phyloP scores from a whole-genome alignment of 2,329 filamentous ascomycete species.

The Pseudogymnoascus sp. region DNA sequence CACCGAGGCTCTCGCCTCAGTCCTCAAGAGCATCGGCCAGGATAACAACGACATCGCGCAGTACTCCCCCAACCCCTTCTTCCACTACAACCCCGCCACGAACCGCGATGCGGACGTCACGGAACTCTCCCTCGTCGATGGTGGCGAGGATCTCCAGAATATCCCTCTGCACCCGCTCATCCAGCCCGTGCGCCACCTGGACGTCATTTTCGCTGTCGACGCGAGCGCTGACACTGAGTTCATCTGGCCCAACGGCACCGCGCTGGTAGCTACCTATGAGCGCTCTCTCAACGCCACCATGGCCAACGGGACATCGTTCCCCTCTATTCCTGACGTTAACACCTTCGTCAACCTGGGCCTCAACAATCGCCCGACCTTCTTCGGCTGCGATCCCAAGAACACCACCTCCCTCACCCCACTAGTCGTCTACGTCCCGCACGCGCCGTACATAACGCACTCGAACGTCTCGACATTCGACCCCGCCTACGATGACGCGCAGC shows the following conservation, averaged over 20 bases:
- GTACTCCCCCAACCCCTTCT: slow-evolving; percentile 73
- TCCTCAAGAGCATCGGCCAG: slow-evolving; percentile 51
- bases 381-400: slow-evolving; percentile 67
- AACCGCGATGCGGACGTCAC: slow-evolving; percentile 50
- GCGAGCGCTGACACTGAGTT: slow-evolving; percentile 64
- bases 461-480: slow-evolving; percentile 76
- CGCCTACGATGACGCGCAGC: slow-evolving; percentile 56
- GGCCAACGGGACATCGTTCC: slow-evolving; percentile 65
- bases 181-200: slow-evolving; percentile 63
- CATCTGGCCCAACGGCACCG: slow-evolving; percentile 72
- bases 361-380: slow-evolving; percentile 71
- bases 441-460: slow-evolving; percentile 68
- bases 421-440: slow-evolving; percentile 82
- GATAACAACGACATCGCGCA: slow-evolving; percentile 67
- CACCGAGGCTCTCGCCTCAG: slow-evolving; percentile 41
- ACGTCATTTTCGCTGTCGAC: slow-evolving; percentile 77
- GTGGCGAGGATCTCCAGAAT: slow-evolving; percentile 72
- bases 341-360: slow-evolving; percentile 73
- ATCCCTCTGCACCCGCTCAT: slow-evolving; percentile 73
- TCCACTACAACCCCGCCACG: slow-evolving; percentile 51
- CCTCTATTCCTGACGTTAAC: slow-evolving; percentile 64
- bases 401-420: slow-evolving; percentile 54
- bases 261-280: slow-evolving; percentile 67
- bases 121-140: slow-evolving; percentile 67
- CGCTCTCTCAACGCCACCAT: slow-evolving; percentile 53